Conservation (phyloP, 495 filamentous ascomycete species). For the Lineolata rhizophorae region DNA sequence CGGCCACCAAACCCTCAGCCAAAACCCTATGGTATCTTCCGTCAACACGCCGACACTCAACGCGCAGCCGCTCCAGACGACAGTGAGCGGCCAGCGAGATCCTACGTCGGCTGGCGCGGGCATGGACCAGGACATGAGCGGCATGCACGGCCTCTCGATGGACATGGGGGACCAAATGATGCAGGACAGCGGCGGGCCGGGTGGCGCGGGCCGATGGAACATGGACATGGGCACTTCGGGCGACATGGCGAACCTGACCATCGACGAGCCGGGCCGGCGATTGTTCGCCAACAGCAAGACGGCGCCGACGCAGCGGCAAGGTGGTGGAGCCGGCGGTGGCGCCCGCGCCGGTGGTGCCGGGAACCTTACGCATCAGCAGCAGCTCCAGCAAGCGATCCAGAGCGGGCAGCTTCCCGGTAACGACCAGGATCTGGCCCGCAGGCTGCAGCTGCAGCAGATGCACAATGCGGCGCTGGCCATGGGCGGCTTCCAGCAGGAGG, state of each 20-base stretch:
- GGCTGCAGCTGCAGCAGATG: neutral
- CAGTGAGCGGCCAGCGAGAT: too few relatives aligned
- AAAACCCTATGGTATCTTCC: constrained; percentile 94
- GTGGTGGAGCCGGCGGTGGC: constrained; percentile 39
- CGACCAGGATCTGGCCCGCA: neutral
- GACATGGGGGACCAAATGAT: constrained; percentile 6
- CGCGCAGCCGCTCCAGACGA: constrained; percentile 33
- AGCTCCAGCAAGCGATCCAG: constrained; percentile 47
- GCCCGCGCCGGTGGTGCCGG: constrained; percentile 44
- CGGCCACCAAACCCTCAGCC: constrained; percentile 44
- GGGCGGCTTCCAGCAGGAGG: constrained; percentile 24
- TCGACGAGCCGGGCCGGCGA: constrained; percentile 88
- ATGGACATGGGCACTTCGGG: constrained; percentile 12
- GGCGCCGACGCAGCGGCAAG: constrained; percentile 32
- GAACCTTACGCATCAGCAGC: too few relatives aligned
- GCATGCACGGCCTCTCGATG: constrained; percentile 8
- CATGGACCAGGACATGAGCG: constrained; percentile 20
- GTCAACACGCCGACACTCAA: constrained; percentile 79
- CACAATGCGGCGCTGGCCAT: neutral
- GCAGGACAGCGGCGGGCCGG: too few relatives aligned
- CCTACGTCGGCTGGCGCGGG: too few relatives aligned
- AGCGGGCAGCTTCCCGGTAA: neutral
- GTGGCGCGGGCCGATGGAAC: too few relatives aligned
- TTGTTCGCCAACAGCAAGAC: constrained; percentile 70
- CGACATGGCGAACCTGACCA: constrained; percentile 51